Evolutionary conservation across 2,329 filamentous ascomycete genomes (phyloP).

Genomic region (Fusarium denticulatum): DNA sequence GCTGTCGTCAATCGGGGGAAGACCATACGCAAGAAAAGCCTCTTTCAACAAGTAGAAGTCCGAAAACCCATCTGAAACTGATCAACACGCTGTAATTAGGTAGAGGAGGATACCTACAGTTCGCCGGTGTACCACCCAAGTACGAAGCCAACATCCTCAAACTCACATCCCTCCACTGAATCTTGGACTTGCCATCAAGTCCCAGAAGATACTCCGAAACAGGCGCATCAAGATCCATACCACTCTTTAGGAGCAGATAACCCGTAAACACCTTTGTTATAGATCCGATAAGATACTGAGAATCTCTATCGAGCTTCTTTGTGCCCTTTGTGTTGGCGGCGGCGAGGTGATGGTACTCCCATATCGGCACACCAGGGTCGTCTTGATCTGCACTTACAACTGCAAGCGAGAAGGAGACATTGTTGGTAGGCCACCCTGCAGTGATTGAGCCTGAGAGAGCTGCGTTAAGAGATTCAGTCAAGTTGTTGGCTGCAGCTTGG

Average conservation of each 20-base stretch:
- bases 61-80: slow-evolving; percentile 37
- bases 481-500: slow-evolving; percentile 40
- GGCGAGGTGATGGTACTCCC: slow-evolving; percentile 55
- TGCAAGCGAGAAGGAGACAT: slow-evolving; percentile 53
- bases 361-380: slow-evolving; percentile 45
- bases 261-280: slow-evolving; percentile 53
- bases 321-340: slow-evolving; percentile 49
- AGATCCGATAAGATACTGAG: slow-evolving; percentile 55
- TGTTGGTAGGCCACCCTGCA: slow-evolving; percentile 48
- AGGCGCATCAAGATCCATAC: slow-evolving; percentile 46
- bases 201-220: slow-evolving; percentile 50
- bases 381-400: slow-evolving; percentile 47
- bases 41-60: slow-evolving; percentile 52
- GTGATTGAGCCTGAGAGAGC: slow-evolving; percentile 47
- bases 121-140: slow-evolving; percentile 49
- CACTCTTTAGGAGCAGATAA: slow-evolving; percentile 50
- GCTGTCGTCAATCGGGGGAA: slow-evolving; percentile 48
- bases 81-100: not conserved
- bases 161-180: slow-evolving; percentile 51
- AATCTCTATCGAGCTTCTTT: slow-evolving; percentile 45
- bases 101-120: slow-evolving; percentile 42
- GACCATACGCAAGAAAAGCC: slow-evolving; percentile 48
- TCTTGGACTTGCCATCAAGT: slow-evolving; percentile 40
- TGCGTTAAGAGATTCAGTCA: slow-evolving; percentile 44
- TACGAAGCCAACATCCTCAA: slow-evolving; percentile 52